Conservation (phyloP, 2,329 filamentous ascomycete species). For the Hyphodiscus sp. region DNA sequence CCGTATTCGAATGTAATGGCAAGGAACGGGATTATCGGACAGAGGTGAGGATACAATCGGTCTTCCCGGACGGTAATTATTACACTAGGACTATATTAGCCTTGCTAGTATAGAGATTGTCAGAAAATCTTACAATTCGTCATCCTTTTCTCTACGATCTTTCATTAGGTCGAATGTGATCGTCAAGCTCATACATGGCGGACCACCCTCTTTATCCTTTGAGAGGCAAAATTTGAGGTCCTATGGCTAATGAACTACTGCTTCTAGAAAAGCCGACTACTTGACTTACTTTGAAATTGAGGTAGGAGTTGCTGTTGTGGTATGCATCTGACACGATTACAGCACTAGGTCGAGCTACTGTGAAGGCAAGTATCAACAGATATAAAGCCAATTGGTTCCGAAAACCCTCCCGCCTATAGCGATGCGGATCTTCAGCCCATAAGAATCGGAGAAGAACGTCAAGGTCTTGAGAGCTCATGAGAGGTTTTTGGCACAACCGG, state of each 20-base stretch:
- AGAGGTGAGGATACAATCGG: too few species aligned
- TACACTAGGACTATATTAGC: too few species aligned
- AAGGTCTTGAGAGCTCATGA: too few species aligned
- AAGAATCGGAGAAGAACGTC: too few species aligned
- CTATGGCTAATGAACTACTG: neutral
- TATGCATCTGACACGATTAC: neutral
- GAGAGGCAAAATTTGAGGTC: neutral
- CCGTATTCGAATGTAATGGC: too few species aligned
- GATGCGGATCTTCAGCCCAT: too few species aligned
- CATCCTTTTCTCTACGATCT: neutral
- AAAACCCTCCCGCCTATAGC: too few species aligned
- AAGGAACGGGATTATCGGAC: too few species aligned
- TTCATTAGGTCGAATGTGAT: neutral
- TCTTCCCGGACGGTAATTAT: too few species aligned
- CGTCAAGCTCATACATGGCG: neutral
- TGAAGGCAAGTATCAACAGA: neutral
- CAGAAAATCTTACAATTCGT: neutral
- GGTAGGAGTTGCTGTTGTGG: neutral
- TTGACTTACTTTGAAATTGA: neutral
- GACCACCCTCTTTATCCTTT: neutral
- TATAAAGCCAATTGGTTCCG: neutral
- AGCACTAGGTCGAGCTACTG: neutral
- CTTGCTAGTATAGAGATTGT: too few species aligned
- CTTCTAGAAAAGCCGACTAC: neutral
- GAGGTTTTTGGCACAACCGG: too few species aligned